Conservation (phyloP, 2,329 filamentous ascomycete genomes). For the Zopfia rhizophila region DNA sequence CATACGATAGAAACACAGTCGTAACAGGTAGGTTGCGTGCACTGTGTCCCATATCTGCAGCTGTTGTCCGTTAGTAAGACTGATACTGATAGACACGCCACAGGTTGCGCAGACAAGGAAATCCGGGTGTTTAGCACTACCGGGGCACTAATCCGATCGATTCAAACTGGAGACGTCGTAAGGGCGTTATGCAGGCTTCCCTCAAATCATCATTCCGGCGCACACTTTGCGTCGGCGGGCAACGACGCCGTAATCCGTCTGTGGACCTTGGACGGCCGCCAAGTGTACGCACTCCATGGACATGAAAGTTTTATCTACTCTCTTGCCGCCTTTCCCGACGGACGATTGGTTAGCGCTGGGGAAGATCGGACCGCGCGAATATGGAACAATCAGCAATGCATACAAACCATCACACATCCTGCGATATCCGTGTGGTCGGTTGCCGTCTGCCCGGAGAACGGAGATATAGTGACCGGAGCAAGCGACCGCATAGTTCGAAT, state of each 20-base stretch:
- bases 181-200: conserved; percentile 89
- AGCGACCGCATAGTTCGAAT: conserved; percentile 88
- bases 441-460: conserved; percentile 80
- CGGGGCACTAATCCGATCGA: conserved; percentile 71
- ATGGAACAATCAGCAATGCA: conserved; percentile 83
- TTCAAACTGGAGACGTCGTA: conserved; percentile 80
- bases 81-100: conserved; percentile 18
- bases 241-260: conserved; percentile 91
- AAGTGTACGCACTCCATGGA: conserved; percentile 81
- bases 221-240: conserved; percentile 92
- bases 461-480: conserved; percentile 92
- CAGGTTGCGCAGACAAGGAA: conserved; percentile 86
- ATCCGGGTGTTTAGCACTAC: conserved; percentile 82
- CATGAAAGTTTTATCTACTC: conserved; percentile 97
- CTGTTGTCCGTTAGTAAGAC: neutral
- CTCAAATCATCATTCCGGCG: conserved; percentile 77
- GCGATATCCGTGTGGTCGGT: conserved; percentile 97
- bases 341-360: conserved; percentile 88
- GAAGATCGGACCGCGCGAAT: conserved; percentile 94
- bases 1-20: conserved; percentile 80
- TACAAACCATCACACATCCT: conserved; percentile 96
- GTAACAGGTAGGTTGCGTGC: conserved; percentile 68
- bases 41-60: neutral
- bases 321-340: conserved; percentile 78
- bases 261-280: conserved; percentile 83